Percentiles rank a stretch among this genome's conserved stretches.
phyloP scores from a whole-genome alignment of 352 stramenopile species.

The Pilasporangium apinafurcum region DNA sequence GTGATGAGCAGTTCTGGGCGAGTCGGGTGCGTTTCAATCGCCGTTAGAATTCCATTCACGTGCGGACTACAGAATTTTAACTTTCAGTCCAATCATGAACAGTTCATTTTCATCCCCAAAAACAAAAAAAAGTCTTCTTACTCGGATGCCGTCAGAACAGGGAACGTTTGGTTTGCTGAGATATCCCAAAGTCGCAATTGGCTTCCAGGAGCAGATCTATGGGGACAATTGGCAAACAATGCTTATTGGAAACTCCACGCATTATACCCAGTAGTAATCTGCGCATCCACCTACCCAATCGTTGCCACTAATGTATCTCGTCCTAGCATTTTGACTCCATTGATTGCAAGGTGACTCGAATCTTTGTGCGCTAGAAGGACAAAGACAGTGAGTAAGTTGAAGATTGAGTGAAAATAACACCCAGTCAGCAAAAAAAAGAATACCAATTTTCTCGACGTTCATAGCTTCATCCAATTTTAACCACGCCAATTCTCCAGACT shows the following conservation, averaged over 20 bases:
- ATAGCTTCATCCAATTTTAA: constrained; percentile 49
- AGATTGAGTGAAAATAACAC: neutral
- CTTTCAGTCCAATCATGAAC: too few relatives aligned
- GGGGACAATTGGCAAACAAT: too few relatives aligned
- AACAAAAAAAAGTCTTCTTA: constrained; percentile 19
- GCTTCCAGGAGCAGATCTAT: constrained; percentile 43
- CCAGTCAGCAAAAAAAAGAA: neutral
- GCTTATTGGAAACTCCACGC: too few relatives aligned
- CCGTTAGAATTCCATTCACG: constrained; percentile 33
- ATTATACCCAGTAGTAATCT: too few relatives aligned
- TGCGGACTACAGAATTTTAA: constrained; percentile 16
- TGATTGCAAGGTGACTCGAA: constrained; percentile 42
- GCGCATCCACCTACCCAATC: constrained; percentile 30
- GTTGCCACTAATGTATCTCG: constrained; percentile 60
- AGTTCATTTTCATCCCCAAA: too few relatives aligned
- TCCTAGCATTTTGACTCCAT: constrained; percentile 69
- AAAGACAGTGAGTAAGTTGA: constrained; percentile 2
- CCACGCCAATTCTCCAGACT: constrained; percentile 55
- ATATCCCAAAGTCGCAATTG: constrained; percentile 79
- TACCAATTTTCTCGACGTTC: constrained; percentile 49
- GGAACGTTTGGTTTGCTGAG: constrained; percentile 41
- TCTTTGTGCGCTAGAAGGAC: constrained; percentile 29
- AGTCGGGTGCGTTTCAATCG: constrained; percentile 69
- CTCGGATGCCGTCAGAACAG: constrained; percentile 43
- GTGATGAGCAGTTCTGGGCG: constrained; percentile 73